Percentiles rank a stretch among this genome's conserved stretches.
phyloP scores from a whole-genome alignment of 257 asterid species.

The Echium plantagineum region DNA sequence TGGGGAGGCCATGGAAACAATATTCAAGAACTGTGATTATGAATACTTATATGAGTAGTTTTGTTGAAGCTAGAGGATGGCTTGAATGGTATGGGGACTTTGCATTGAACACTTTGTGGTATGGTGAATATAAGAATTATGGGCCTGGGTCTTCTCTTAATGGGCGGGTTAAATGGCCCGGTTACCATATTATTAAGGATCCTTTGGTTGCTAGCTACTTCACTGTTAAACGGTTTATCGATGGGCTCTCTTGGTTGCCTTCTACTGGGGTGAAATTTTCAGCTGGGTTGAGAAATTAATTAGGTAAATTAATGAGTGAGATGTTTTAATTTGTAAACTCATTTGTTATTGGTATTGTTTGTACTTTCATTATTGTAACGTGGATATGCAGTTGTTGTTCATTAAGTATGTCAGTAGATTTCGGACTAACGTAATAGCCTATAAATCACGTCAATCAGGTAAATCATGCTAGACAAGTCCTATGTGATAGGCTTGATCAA shows the following conservation, averaged over 20 bases:
- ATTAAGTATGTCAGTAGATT: too few relatives aligned
- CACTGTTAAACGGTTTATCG: conserved; percentile 55
- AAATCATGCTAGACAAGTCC: too few relatives aligned
- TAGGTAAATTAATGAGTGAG: not conserved
- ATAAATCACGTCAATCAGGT: too few relatives aligned
- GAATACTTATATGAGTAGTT: conserved; percentile 67
- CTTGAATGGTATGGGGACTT: conserved; percentile 79
- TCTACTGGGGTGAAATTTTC: conserved; percentile 67
- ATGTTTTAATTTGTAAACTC: not conserved
- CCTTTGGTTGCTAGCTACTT: conserved; percentile 57
- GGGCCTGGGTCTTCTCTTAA: conserved; percentile 69
- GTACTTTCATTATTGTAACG: not conserved
- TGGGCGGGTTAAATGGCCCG: conserved; percentile 74
- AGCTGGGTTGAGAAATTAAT: conserved; percentile 43
- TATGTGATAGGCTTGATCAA: too few relatives aligned
- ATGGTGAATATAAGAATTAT: conserved; percentile 83
- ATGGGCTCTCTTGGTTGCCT: conserved; percentile 88
- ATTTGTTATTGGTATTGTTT: not conserved
- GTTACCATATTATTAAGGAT: conserved; percentile 56
- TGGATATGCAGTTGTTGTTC: too few relatives aligned
- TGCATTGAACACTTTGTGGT: conserved; percentile 70
- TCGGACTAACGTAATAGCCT: too few relatives aligned
- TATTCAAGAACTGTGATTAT: conserved; percentile 70
- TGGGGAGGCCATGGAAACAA: conserved; percentile 86
- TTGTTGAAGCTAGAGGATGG: conserved; percentile 96